phyloP scores from a whole-genome alignment of 2,329 filamentous ascomycete species.

The Aspergillus costaricaensis region DNA sequence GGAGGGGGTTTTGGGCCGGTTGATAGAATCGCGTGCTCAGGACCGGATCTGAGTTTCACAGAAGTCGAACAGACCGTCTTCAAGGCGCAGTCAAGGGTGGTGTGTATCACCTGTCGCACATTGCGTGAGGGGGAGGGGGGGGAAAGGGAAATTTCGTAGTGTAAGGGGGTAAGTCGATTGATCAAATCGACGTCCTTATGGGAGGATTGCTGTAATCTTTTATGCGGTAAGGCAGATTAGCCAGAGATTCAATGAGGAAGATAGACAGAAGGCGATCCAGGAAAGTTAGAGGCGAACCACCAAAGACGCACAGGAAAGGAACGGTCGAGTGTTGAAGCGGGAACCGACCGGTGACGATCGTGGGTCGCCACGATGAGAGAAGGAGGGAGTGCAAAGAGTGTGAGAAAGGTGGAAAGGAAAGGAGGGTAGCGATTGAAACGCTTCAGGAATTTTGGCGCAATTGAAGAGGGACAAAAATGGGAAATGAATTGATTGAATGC shows the following conservation, averaged over 20 bases:
- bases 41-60: not conserved
- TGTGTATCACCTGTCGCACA: slow-evolving; percentile 20
- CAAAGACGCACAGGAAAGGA: not conserved
- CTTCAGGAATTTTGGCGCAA: not conserved
- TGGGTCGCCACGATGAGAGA: not conserved
- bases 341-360: not conserved
- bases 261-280: not conserved
- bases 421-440: not conserved
- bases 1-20: not conserved
- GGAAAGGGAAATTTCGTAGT: slow-evolving; percentile 7
- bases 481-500: not conserved
- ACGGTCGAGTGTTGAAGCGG: not conserved
- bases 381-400: too few relatives aligned
- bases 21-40: not conserved
- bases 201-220: not conserved
- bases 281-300: not conserved
- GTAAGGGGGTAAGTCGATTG: slow-evolving; percentile 6
- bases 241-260: not conserved
- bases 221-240: not conserved
- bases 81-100: slow-evolving; percentile 11
- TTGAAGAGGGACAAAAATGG: not conserved
- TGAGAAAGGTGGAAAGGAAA: not conserved
- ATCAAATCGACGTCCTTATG: not conserved
- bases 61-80: not conserved
- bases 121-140: slow-evolving; percentile 14